These are phyloP conservation scores for Apiospora phragmitis DNA, from an alignment of 2,329 filamentous ascomycete genomes.

Conservation along the genomic window DNA sequence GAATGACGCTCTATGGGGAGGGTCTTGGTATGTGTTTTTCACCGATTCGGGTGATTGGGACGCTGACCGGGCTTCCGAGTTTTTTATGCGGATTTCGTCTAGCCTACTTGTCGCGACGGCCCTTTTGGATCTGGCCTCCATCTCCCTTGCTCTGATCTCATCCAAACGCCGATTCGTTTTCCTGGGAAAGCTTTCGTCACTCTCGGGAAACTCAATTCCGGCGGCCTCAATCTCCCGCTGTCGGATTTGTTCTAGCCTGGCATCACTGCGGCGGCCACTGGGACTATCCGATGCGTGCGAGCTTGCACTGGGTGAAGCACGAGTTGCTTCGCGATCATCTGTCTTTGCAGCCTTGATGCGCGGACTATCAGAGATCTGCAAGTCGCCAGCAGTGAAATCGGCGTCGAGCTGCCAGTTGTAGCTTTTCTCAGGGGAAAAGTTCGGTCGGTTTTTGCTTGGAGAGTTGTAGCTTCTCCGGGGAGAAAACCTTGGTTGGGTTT, in stretches of 20 bases:
- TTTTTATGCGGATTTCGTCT: conserved; percentile 53
- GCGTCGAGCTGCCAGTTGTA: conserved; percentile 58
- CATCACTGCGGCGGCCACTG: conserved; percentile 30
- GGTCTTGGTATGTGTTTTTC: neutral
- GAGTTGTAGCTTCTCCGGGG: conserved; percentile 52
- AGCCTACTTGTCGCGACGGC: conserved; percentile 50
- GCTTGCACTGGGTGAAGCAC: conserved; percentile 11
- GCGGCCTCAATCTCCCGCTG: conserved; percentile 35
- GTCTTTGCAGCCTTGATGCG: conserved; percentile 42
- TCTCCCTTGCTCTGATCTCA: conserved; percentile 47
- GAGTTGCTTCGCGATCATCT: neutral
- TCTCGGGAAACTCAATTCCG: conserved; percentile 25
- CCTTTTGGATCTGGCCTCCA: conserved; percentile 44
- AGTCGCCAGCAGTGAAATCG: conserved; percentile 57
- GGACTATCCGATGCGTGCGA: conserved; percentile 11
- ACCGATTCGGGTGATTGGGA: conserved; percentile 40
- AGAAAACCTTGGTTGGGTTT: conserved; percentile 26
- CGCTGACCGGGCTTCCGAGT: conserved; percentile 37
- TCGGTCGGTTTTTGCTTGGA: neutral
- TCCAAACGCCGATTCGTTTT: conserved; percentile 47
- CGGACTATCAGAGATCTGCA: conserved; percentile 59
- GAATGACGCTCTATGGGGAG: neutral
- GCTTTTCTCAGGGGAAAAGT: conserved; percentile 49
- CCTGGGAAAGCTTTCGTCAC: conserved; percentile 17
- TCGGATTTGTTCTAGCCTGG: conserved; percentile 36